These are phyloP conservation scores for Acacia crassicarpa DNA, from an alignment of 306 rosid genomes.

Conservation along the genomic window DNA sequence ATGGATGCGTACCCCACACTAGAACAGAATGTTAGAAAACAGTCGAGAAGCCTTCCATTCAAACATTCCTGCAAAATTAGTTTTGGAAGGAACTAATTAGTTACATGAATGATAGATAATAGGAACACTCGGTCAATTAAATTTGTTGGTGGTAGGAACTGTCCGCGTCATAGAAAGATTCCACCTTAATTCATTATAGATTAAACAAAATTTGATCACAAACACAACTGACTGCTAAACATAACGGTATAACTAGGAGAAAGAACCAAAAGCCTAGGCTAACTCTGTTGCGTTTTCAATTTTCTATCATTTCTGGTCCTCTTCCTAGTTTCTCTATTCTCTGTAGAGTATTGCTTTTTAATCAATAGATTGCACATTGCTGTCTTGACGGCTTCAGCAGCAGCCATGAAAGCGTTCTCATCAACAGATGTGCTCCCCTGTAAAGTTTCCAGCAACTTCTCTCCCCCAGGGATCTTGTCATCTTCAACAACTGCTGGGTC, in stretches of 20 bases:
- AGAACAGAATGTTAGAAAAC: not conserved
- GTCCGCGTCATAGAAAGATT: constrained; percentile 17
- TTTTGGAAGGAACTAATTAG: not conserved
- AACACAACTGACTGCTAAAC: constrained; percentile 14
- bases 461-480: constrained; percentile 63
- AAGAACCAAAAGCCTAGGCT: not conserved
- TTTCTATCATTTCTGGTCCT: constrained; percentile 88
- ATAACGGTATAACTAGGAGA: constrained; percentile 12
- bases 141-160: constrained; percentile 11
- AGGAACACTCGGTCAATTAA: not conserved
- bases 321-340: constrained; percentile 78
- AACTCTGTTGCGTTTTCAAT: constrained; percentile 38
- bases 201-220: constrained; percentile 22
- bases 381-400: constrained; percentile 85
- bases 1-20: not conserved
- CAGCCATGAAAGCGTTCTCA: constrained; percentile 57
- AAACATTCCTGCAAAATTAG: not conserved
- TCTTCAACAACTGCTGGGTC: constrained; percentile 54
- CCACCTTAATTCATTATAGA: constrained; percentile 11
- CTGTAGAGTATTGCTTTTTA: constrained; percentile 80
- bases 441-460: constrained; percentile 63
- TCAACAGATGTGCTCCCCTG: constrained; percentile 78
- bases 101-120: not conserved
- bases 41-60: not conserved
- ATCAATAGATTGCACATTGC: constrained; percentile 83